Evolutionary conservation across 2,329 filamentous ascomycete species (phyloP).

Genomic region (Beauveria australis): DNA sequence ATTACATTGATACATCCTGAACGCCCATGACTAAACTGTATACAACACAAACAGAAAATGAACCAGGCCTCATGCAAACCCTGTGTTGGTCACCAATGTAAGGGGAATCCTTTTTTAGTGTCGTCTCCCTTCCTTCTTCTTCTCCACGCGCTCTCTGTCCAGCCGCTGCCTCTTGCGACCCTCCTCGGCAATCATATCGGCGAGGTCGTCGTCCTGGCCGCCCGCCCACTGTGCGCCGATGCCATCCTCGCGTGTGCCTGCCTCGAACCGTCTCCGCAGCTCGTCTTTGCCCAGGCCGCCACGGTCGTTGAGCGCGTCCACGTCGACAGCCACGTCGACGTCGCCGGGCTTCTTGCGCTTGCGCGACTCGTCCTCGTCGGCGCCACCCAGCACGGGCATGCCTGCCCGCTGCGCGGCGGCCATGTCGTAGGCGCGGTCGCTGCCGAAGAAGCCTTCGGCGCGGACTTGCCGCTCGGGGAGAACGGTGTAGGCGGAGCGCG

Average conservation of each 20-base stretch:
- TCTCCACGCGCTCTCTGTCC: slow-evolving; percentile 69
- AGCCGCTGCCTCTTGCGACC: slow-evolving; percentile 83
- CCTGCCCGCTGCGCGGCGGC: slow-evolving; percentile 41
- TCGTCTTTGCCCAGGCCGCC: slow-evolving; percentile 82
- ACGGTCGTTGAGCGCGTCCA: slow-evolving; percentile 65
- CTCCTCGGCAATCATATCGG: slow-evolving; percentile 92
- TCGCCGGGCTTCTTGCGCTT: slow-evolving; percentile 96
- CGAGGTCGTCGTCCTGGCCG: slow-evolving; percentile 72
- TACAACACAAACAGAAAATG: not conserved
- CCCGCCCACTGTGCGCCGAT: slow-evolving; percentile 57
- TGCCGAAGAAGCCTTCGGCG: slow-evolving; percentile 90
- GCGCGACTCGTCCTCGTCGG: slow-evolving; percentile 60
- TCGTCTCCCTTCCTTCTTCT: slow-evolving; percentile 42
- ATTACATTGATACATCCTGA: slow-evolving; percentile 4
- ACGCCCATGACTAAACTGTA: not conserved
- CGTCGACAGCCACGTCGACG: slow-evolving; percentile 84
- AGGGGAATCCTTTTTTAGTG: not conserved
- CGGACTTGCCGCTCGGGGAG: slow-evolving; percentile 81
- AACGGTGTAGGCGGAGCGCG: slow-evolving; percentile 78
- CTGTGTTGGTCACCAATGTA: not conserved
- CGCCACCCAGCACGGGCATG: slow-evolving; percentile 63
- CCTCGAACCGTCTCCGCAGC: slow-evolving; percentile 71
- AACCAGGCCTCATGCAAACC: not conserved
- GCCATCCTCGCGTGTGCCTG: slow-evolving; percentile 56
- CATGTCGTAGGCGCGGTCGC: slow-evolving; percentile 88